Conservation (phyloP, 1,284 basidiomycete species). For the Ustilago trichophora region DNA sequence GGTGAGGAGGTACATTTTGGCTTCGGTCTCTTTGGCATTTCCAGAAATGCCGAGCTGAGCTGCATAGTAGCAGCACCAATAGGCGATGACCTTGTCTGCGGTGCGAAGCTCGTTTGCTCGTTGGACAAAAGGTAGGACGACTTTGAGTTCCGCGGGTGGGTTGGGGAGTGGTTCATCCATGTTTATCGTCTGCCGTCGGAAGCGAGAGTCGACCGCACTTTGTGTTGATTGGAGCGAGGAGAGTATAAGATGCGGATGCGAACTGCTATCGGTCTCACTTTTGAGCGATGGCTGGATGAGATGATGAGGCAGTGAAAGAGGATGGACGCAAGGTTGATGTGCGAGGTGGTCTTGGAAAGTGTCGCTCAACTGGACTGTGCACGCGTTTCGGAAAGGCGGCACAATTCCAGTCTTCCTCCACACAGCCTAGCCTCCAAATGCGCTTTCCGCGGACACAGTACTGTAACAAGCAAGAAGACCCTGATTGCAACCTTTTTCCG, state of each 20-base stretch:
- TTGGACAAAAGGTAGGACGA: slow-evolving; percentile 81
- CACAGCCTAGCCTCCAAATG: too few species aligned
- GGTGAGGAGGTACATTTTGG: slow-evolving; percentile 76
- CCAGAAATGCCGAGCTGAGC: slow-evolving; percentile 82
- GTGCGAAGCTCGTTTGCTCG: slow-evolving; percentile 83
- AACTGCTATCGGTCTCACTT: too few species aligned
- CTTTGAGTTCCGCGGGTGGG: slow-evolving; percentile 65
- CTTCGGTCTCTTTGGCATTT: slow-evolving; percentile 72
- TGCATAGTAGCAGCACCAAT: slow-evolving; percentile 94
- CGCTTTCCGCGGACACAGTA: not conserved
- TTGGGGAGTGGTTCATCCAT: slow-evolving; percentile 42
- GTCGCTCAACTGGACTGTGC: too few species aligned
- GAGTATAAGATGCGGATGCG: not conserved
- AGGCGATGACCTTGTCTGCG: slow-evolving; percentile 85
- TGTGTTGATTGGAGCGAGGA: too few species aligned
- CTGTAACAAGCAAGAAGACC: not conserved
- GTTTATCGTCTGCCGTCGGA: not conserved
- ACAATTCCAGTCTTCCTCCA: slow-evolving; percentile 2
- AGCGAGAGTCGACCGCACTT: not conserved
- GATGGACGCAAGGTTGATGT: not conserved
- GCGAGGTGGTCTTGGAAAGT: too few species aligned
- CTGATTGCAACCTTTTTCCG: not conserved
- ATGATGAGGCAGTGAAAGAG: too few species aligned
- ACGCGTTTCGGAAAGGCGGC: not conserved
- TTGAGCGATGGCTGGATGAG: too few species aligned